phyloP scores from a whole-genome alignment of 1,139 yeast genomes.

The Arxiozyma telluris region DNA sequence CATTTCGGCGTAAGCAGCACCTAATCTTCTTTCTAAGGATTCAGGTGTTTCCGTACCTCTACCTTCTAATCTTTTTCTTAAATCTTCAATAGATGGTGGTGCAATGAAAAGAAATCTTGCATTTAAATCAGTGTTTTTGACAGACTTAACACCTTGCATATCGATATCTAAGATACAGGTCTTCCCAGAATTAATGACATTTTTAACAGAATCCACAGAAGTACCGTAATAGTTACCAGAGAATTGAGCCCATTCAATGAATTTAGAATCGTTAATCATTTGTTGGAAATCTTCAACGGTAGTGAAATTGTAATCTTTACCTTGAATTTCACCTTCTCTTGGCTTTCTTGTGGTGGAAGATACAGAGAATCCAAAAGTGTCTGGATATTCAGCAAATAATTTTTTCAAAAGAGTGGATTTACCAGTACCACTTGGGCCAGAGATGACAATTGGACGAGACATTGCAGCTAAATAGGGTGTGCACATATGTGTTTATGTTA shows the following conservation, averaged over 20 bases:
- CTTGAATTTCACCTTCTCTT: slow-evolving; percentile 83
- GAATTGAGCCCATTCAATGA: slow-evolving; percentile 96
- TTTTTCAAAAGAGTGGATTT: slow-evolving; percentile 88
- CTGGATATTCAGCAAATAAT: slow-evolving; percentile 83
- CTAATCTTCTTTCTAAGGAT: slow-evolving; percentile 69
- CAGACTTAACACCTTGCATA: slow-evolving; percentile 96
- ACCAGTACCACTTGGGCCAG: slow-evolving; percentile 98
- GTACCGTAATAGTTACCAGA: slow-evolving; percentile 98
- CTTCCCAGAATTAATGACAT: slow-evolving; percentile 44
- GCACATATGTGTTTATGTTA: background rate
- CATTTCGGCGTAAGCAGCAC: slow-evolving; percentile 80
- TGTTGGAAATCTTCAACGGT: slow-evolving; percentile 70
- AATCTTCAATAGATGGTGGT: slow-evolving; percentile 81
- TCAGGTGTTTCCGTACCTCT: slow-evolving; percentile 95
- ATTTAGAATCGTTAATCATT: slow-evolving; percentile 63
- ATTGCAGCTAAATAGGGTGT: slow-evolving; percentile 6
- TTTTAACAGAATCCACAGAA: slow-evolving; percentile 69
- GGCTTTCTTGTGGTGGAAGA: slow-evolving; percentile 92
- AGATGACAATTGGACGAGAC: slow-evolving; percentile 79
- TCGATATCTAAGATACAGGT: slow-evolving; percentile 92
- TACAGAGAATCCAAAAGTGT: slow-evolving; percentile 83
- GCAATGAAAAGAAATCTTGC: slow-evolving; percentile 83
- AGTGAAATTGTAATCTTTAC: slow-evolving; percentile 80
- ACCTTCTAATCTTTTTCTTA: slow-evolving; percentile 63
- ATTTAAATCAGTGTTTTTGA: slow-evolving; percentile 66